Base-by-base conservation (phyloP, 2,329 filamentous ascomycete genomes). In the Aspergillus pseudoglaucus region DNA sequence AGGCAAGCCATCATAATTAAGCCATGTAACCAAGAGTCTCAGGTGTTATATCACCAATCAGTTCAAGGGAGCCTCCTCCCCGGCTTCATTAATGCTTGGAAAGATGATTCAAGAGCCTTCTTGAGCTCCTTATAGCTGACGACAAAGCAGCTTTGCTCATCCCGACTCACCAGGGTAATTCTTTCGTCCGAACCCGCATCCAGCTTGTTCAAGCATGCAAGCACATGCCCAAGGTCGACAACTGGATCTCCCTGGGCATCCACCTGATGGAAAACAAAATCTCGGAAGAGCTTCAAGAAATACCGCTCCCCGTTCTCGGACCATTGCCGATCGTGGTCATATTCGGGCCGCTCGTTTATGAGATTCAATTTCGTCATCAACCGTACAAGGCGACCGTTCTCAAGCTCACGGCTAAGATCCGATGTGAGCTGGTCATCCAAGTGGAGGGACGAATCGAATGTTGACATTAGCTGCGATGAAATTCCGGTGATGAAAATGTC, bases 231-330 rank as follows among this genome's bases (percentile, higher is more conserved):
- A 49, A 96, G 75, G 63, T 96, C 88, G 4, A 95, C 76, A 1
- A 90, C 85, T 0, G 93, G 87, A 46, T 87, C 85, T 12, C 89
- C 90, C 48, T 88, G 83, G 25, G 81, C 79, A 64, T 97, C 90
- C 10, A 96, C 90, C 62, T 95, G 90, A 67, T 98, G 93, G 71
- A 97, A 98, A 37, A 96, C 88, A 60, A 94, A 97, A 69, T 98
- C 93, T 44, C 93, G 82, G 75, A 97, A 97, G 7, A 98, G 79
- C 70, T 95, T 96, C 54, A 98, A 76, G 64, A 88, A 87, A 66
- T 95, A 97, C 23, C 90, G 82, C 60, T 95, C 89, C 22, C 91
- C 91, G 42, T 87, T 93, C 67, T 97, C 91, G 4, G 89, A 88
- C 91, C 93, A 98, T 43, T 81, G 76, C 0, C 78, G 74, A 52